Base-by-base conservation (phyloP, 148 eudicot genomes). In the Beta vulgaris region DNA sequence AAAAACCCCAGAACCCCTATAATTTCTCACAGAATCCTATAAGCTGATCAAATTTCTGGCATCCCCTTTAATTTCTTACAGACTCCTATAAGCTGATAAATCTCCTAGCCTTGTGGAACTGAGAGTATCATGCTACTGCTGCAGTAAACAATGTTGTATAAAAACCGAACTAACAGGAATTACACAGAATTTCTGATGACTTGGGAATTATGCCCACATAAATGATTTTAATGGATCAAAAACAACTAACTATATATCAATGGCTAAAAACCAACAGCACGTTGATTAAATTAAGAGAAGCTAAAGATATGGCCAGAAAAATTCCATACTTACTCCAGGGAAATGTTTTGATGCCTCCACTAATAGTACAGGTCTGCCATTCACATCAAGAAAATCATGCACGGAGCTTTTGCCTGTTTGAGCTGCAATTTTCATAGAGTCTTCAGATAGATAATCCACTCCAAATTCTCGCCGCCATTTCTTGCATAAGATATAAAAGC, bases 381-480 rank as follows among this genome's bases (percentile, higher is more conserved):
- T 51, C 61, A 85, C 84, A 87, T 95, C 97, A 76, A 87, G 88
- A 73, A 59, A 79, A 74, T 92, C 92, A 77, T 89, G 99, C 75
- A 95, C 76, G 74, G 66, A 91, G 71, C 92, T 81, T 86, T 92
- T 95, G 69, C 99, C 97, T 43, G 91, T 88, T 81, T 85, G 81
- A 63, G 91, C 92, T 75, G 72, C 85, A 72, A 35, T 73, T 80
- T 76, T 81, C 76, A 95, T 88, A 0, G 88, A 89, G 59, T 90
- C 94, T 80, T 95, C 97, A 11, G 99, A 75, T 63, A 95, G 84
- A 36, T 87, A 74, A 65, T 93, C 86, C 57, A 92, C 99, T 74
- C 96, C 85, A 77, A 92, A 95, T 48, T 89, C 96, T 78, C 82
- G 88, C 49, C 90, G 96, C 99, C 99, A 95, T 80, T 79, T 89